Conservation (phyloP, 2,329 filamentous ascomycete species). For the Penicillium griseofulvum region DNA sequence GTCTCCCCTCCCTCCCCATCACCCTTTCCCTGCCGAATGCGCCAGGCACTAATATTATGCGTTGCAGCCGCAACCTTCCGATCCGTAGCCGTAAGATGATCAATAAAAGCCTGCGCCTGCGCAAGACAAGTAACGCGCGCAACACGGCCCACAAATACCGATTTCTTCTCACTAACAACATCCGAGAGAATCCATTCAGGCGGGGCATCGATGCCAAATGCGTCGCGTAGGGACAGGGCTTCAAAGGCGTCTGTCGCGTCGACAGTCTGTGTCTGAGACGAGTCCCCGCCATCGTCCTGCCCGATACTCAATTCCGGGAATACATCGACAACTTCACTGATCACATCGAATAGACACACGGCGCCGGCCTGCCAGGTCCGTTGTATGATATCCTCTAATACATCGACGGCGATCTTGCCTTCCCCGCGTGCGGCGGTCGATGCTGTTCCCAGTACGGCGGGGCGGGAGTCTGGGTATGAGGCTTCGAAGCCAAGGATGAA, state of each 20-base stretch:
- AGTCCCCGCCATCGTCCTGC: slow-evolving; percentile 15
- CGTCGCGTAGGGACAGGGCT: slow-evolving; percentile 28
- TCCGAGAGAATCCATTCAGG: slow-evolving; percentile 73
- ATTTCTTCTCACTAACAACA: slow-evolving; percentile 75
- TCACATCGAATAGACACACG: slow-evolving; percentile 87
- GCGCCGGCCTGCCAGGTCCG: slow-evolving; percentile 69
- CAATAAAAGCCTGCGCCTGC: slow-evolving; percentile 69
- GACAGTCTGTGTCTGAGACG: slow-evolving; percentile 7
- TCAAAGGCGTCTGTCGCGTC: slow-evolving; percentile 22
- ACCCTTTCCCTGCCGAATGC: slow-evolving; percentile 57
- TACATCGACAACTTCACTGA: slow-evolving; percentile 61
- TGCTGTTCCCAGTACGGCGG: slow-evolving; percentile 72
- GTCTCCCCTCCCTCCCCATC: slow-evolving; percentile 45
- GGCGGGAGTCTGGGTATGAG: slow-evolving; percentile 72
- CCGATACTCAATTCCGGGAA: slow-evolving; percentile 56
- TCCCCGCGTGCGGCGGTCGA: slow-evolving; percentile 71
- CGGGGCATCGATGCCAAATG: slow-evolving; percentile 36
- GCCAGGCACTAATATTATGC: slow-evolving; percentile 95
- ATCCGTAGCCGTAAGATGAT: slow-evolving; percentile 75
- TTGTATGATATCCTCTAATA: slow-evolving; percentile 65
- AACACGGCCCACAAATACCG: slow-evolving; percentile 78
- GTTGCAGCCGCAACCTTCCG: slow-evolving; percentile 82
- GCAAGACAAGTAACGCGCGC: slow-evolving; percentile 66
- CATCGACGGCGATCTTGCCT: slow-evolving; percentile 66
- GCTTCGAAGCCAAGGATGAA: slow-evolving; percentile 64